Conservation (phyloP, 2,329 filamentous ascomycete genomes). For the Talaromyces pinophilus region DNA sequence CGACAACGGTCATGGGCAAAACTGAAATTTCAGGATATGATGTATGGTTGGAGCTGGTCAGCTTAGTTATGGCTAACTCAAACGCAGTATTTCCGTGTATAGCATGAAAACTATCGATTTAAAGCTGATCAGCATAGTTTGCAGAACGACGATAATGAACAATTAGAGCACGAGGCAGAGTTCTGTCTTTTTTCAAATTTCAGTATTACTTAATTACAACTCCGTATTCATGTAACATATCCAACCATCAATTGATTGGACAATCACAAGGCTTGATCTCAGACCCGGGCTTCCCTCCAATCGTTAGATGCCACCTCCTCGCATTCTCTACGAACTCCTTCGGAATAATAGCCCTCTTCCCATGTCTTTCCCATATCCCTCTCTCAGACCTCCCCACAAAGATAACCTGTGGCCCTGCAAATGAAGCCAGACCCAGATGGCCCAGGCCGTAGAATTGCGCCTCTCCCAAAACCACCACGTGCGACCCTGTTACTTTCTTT, state of each 20-base stretch:
- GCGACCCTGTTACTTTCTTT: slow-evolving; percentile 1
- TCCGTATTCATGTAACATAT: background rate
- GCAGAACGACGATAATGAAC: background rate
- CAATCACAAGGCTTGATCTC: slow-evolving; percentile 14
- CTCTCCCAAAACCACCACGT: slow-evolving; percentile 14
- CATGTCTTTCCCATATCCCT: slow-evolving; percentile 14
- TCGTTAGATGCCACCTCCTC: slow-evolving; percentile 13
- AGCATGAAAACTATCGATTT: background rate
- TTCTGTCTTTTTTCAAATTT: background rate
- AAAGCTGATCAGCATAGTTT: background rate
- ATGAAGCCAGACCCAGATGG: background rate
- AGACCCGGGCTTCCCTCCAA: slow-evolving; percentile 17
- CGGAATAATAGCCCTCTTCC: slow-evolving; percentile 8
- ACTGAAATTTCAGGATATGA: background rate
- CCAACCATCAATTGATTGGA: background rate
- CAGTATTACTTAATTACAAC: background rate
- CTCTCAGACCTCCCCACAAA: slow-evolving; percentile 8
- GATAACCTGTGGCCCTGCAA: slow-evolving; percentile 6
- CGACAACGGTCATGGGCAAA: background rate
- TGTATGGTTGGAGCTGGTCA: background rate
- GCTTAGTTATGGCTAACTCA: background rate
- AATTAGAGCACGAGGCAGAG: background rate
- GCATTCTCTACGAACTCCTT: background rate
- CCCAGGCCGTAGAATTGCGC: slow-evolving; percentile 4
- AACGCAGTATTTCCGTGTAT: background rate